Evolutionary conservation across 768 basidiomycete species (phyloP), one percentile per base, ranked within the genome.

Genomic region (Cyclocybe cylindracea): DNA sequence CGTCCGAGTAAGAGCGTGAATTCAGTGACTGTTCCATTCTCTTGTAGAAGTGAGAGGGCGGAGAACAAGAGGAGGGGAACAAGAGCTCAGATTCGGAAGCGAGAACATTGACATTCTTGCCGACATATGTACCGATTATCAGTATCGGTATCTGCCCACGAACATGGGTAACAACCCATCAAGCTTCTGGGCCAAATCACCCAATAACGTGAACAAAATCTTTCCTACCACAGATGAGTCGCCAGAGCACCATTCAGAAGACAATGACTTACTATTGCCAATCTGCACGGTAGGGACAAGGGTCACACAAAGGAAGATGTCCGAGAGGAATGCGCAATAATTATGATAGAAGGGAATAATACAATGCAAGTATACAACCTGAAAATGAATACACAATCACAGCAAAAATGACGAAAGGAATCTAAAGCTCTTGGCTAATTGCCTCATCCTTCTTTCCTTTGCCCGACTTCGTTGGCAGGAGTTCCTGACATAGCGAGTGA

Each of bases 381-480:
- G 47, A 46, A 42, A 52, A 53, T 61, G 16, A 60, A 63, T 67
- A 68, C 67, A 24, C 24, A 24, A 24, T 24, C 24, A 66, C 55
- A 46, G 51, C 45, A 61, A 57, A 14, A 59, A 46, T 29, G 44
- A 56, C 42, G 44, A 58, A 50, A 57, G 39, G 50, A 53, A 36
- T 65, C 65, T 73, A 79, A 31, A 78, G 76, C 52, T 80, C 78
- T 55, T 76, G 74, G 53, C 74, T 71, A 65, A 73, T 63, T 1
- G 65, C 72, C 48, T 71, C 72, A 38, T 78, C 77, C 61, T 78
- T 77, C 63, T 72, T 74, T 48, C 69, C 66, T 61, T 71, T 75
- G 19, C 63, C 59, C 24, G 75, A 66, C 62, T 76, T 76, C 43
- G 70, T 67, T 39, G 75, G 75, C 36, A 77, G 62, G 10, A 77